Percentiles rank a stretch among this genome's conserved stretches.
These are phyloP conservation scores for Trichoderma guizhouense DNA, from an alignment of 2,329 filamentous ascomycete genomes.

Conservation along the genomic window DNA sequence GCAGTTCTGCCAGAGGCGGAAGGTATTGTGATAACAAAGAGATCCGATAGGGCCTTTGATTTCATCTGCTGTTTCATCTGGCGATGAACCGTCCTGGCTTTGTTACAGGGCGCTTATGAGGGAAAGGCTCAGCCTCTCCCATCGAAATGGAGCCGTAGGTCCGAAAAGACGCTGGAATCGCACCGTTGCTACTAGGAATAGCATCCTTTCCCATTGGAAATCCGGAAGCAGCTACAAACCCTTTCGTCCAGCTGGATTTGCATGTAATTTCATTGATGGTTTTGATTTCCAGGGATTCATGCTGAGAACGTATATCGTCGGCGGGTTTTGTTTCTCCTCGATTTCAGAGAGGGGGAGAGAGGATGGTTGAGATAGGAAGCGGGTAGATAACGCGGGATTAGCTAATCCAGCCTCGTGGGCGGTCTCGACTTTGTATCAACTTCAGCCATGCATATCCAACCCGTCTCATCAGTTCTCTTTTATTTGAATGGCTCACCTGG, in stretches of 20 bases:
- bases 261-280: background rate
- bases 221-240: background rate
- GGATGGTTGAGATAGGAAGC: background rate
- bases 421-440: background rate
- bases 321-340: background rate
- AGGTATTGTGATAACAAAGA: background rate
- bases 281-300: background rate
- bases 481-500: slow-evolving; percentile 12
- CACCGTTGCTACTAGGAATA: background rate
- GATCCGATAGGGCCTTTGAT: background rate
- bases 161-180: background rate
- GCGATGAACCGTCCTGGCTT: background rate
- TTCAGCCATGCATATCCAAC: background rate
- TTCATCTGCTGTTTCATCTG: background rate
- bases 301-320: background rate
- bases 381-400: background rate
- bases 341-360: background rate
- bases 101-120: background rate
- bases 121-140: background rate
- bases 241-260: background rate
- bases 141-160: background rate
- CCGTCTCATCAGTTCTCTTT: background rate
- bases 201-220: background rate
- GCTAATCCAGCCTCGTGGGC: background rate
- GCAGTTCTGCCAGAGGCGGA: background rate